These are phyloP conservation scores for Bipolaris sorokiniana DNA, from an alignment of 2,329 filamentous ascomycete species.

Conservation along the genomic window DNA sequence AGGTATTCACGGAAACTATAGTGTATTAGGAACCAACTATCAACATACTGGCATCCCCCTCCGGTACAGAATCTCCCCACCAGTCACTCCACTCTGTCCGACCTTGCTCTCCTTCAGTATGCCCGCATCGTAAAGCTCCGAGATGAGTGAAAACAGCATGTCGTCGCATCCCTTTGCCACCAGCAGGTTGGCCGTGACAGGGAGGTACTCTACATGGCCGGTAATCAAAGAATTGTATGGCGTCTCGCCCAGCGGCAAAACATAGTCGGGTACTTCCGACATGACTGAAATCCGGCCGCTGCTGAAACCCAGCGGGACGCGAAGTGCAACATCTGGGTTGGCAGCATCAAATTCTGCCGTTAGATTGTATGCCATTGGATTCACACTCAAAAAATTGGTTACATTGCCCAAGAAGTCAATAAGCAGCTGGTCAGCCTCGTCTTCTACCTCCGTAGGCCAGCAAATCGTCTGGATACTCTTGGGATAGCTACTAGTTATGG, in stretches of 20 bases:
- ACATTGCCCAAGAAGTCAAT: slow-evolving; percentile 54
- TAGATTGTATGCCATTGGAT: slow-evolving; percentile 47
- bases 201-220: slow-evolving; percentile 57
- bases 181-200: slow-evolving; percentile 64
- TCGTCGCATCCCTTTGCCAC: slow-evolving; percentile 67
- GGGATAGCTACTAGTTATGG: slow-evolving; percentile 51
- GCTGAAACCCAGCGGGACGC: slow-evolving; percentile 56
- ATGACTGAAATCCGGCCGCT: slow-evolving; percentile 57
- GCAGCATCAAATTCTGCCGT: slow-evolving; percentile 46
- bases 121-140: slow-evolving; percentile 58
- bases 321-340: slow-evolving; percentile 37
- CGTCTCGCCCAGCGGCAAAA: slow-evolving; percentile 54
- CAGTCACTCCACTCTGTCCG: slow-evolving; percentile 51
- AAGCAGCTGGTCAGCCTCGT: slow-evolving; percentile 46
- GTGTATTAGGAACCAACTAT: too few species aligned
- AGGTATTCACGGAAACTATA: not conserved
- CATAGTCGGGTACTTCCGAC: slow-evolving; percentile 56
- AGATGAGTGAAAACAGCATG: slow-evolving; percentile 61
- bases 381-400: slow-evolving; percentile 51
- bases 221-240: slow-evolving; percentile 58
- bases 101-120: slow-evolving; percentile 55
- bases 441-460: slow-evolving; percentile 49
- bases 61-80: slow-evolving; percentile 50
- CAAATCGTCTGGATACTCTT: slow-evolving; percentile 50
- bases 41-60: slow-evolving; percentile 8